phyloP scores from a whole-genome alignment of 2,329 filamentous ascomycete species.

The Onygenales sp. region DNA sequence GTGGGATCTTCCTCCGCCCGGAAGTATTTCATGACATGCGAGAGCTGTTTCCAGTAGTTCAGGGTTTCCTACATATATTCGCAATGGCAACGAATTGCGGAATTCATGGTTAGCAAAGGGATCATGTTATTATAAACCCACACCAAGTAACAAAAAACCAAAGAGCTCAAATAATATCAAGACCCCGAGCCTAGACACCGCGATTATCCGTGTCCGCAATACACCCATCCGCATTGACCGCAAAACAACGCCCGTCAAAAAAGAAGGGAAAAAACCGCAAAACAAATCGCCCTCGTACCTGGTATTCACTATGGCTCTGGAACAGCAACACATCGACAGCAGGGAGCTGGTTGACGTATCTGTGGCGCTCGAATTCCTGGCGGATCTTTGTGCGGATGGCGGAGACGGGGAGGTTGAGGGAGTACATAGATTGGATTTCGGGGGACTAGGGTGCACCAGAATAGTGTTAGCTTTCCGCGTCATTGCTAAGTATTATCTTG shows the following conservation, averaged over 20 bases:
- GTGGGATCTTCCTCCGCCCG: slow-evolving; percentile 73
- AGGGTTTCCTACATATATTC: slow-evolving; percentile 66
- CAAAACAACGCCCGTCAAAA: too few relatives aligned
- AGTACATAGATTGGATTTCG: slow-evolving; percentile 97
- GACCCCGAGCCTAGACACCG: not conserved
- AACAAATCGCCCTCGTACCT: slow-evolving; percentile 49
- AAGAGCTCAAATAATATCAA: not conserved
- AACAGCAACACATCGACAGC: slow-evolving; percentile 84
- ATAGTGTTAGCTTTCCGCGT: not conserved
- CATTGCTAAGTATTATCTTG: not conserved
- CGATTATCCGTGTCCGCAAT: not conserved
- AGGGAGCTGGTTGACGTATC: slow-evolving; percentile 80
- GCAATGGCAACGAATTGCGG: slow-evolving; percentile 2
- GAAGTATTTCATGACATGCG: slow-evolving; percentile 96
- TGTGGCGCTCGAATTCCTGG: slow-evolving; percentile 92
- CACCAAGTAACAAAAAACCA: too few relatives aligned
- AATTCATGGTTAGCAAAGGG: too few relatives aligned
- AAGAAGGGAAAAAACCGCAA: not conserved
- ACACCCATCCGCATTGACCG: too few relatives aligned
- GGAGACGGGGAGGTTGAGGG: slow-evolving; percentile 77
- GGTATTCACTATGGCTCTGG: slow-evolving; percentile 87
- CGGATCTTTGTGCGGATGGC: slow-evolving; percentile 85
- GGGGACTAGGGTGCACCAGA: slow-evolving; percentile 56
- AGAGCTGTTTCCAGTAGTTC: slow-evolving; percentile 98
- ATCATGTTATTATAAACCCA: too few relatives aligned